Conservation (phyloP, 768 basidiomycete genomes). For the Tulasnella sp. region DNA sequence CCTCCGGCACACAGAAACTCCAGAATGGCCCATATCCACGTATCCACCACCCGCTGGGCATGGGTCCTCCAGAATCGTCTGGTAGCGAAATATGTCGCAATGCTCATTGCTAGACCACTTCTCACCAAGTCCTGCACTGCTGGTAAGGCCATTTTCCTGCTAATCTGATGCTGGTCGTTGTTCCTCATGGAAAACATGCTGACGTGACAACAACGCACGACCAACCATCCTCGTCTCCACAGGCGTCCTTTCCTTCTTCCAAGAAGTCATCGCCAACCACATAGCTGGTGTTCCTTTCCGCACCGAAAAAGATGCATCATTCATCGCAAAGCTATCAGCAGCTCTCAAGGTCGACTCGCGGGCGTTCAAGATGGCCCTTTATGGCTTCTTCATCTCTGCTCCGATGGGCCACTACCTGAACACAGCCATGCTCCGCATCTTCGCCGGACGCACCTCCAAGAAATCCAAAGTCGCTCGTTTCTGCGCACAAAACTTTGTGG, state of each 20-base stretch:
- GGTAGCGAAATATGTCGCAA: conserved; percentile 23
- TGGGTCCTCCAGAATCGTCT: conserved; percentile 2
- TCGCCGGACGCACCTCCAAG: conserved; percentile 57
- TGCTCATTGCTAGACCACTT: conserved; percentile 23
- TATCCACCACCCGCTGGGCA: too few relatives aligned
- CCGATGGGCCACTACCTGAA: conserved; percentile 68
- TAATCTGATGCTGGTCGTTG: background rate
- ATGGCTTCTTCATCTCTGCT: conserved; percentile 74
- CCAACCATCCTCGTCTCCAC: background rate
- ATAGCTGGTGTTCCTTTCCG: conserved; percentile 47
- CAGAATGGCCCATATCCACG: too few relatives aligned
- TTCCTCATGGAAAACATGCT: background rate
- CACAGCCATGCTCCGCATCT: conserved; percentile 56
- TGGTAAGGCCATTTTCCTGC: conserved; percentile 5
- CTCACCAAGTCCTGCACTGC: conserved; percentile 24
- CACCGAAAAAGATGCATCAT: conserved; percentile 27
- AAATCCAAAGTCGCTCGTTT: conserved; percentile 58
- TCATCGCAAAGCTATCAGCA: conserved; percentile 41
- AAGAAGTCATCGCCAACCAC: conserved; percentile 70
- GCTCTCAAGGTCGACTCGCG: conserved; percentile 43
- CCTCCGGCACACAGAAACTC: too few relatives aligned
- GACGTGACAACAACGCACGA: background rate
- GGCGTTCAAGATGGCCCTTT: conserved; percentile 72
- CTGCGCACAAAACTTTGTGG: conserved; percentile 58
- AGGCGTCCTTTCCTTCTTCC: conserved; percentile 39